These are phyloP conservation scores for Aristolochia californica DNA, from an alignment of 164 flowering plant genomes.

Conservation along the genomic window DNA sequence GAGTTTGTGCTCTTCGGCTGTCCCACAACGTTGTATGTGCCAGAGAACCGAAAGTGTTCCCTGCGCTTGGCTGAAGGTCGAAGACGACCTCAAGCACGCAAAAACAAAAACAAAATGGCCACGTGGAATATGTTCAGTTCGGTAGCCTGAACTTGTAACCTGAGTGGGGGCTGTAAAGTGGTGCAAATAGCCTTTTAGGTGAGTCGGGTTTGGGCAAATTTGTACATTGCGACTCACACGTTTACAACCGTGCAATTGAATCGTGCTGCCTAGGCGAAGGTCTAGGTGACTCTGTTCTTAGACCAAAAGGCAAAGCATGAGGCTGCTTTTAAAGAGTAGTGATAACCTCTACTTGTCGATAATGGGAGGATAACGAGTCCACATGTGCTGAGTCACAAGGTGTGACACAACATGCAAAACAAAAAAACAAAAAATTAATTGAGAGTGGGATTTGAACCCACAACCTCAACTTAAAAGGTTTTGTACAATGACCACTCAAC, in stretches of 20 bases:
- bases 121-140: too few relatives aligned
- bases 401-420: too few relatives aligned
- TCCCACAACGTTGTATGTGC: too few relatives aligned
- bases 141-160: conserved; percentile 1
- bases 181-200: not conserved
- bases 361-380: conserved; percentile 1
- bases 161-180: conserved; percentile 1
- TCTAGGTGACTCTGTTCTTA: not conserved
- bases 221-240: not conserved
- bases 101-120: too few relatives aligned
- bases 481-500: too few relatives aligned
- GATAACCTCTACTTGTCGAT: not conserved
- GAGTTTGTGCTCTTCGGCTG: too few relatives aligned
- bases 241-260: not conserved
- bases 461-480: too few relatives aligned
- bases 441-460: too few relatives aligned
- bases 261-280: not conserved
- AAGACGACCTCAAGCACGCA: too few relatives aligned
- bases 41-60: too few relatives aligned
- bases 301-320: not conserved
- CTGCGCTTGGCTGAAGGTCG: too few relatives aligned
- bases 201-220: not conserved
- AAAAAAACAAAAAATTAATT: too few relatives aligned
- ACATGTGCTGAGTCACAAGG: not conserved
- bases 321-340: not conserved